phyloP scores from a whole-genome alignment of 352 stramenopile species.

The Phytophthora brassicae region DNA sequence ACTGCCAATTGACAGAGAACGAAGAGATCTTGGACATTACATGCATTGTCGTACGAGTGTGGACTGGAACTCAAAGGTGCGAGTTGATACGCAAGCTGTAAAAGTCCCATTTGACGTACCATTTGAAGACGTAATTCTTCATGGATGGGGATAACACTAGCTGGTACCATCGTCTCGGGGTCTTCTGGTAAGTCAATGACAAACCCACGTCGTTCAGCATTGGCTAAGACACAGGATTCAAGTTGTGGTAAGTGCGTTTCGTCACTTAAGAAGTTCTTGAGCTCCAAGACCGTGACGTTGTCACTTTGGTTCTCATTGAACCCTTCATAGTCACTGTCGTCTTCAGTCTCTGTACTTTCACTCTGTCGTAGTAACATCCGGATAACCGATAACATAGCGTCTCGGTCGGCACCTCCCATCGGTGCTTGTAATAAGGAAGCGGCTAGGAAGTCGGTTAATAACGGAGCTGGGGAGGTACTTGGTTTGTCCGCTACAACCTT shows the following conservation, averaged over 20 bases:
- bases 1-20: slow-evolving; percentile 38
- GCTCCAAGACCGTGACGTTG: slow-evolving; percentile 14
- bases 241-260: slow-evolving; percentile 8
- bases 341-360: neutral
- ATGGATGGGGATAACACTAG: slow-evolving; percentile 31
- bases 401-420: slow-evolving; percentile 5
- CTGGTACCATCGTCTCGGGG: slow-evolving; percentile 16
- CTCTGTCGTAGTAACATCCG: slow-evolving; percentile 16
- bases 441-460: slow-evolving; percentile 31
- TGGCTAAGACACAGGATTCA: slow-evolving; percentile 34
- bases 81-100: slow-evolving; percentile 32
- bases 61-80: slow-evolving; percentile 14
- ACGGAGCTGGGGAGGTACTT: neutral
- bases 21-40: slow-evolving; percentile 26
- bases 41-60: slow-evolving; percentile 18
- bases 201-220: slow-evolving; percentile 38
- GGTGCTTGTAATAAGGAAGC: slow-evolving; percentile 21
- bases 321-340: slow-evolving; percentile 14
- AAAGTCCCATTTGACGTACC: slow-evolving; percentile 29
- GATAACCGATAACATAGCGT: slow-evolving; percentile 37
- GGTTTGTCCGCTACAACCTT: slow-evolving; percentile 12
- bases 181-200: slow-evolving; percentile 32
- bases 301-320: slow-evolving; percentile 10
- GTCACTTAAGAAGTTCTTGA: slow-evolving; percentile 17
- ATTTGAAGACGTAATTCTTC: slow-evolving; percentile 29